Evolutionary conservation across 805 yeast species (phyloP), one percentile per base, ranked within the genome.

Genomic region (Teunomyces funiuensis): DNA sequence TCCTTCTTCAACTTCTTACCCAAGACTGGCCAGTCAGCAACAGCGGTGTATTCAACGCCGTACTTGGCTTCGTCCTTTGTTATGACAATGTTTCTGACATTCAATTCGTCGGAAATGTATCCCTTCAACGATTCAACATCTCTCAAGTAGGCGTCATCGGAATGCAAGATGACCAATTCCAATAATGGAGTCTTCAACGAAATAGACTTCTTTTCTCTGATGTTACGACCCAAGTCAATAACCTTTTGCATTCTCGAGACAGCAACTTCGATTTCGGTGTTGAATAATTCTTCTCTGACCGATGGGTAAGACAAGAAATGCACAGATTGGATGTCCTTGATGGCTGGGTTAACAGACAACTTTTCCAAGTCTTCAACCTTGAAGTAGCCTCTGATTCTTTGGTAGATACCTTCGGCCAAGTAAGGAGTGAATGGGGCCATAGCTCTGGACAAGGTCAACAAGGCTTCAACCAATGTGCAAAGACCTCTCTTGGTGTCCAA

Each of bases 371-470:
- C 77, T 29, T 76, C 82, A 13, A 73, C 77, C n/a, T 77, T 65
- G 66, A 83, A 84, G 53, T 69, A 80, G 36, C 69, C 71, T 58
- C 74, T 79, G 69, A 93, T 70, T 65, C 79, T 82, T 61, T 80
- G 84, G 71, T 90, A 93, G 54, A 93, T 86, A 57, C 79, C 80
- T 59, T 93, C 99, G 37, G 98, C 75, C 65, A 95, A 75, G 77
- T 84, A 95, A 51, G 99, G 99, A 40, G 98, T 90, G 72, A 93
- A 93, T 51, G 99, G 99, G 44, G 98, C 98, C 97, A 93, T 91
- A 37, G 96, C 95, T 63, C 97, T 82, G 39, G 81, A 84, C 58
- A 93, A 81, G 34, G 88, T 88, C 65, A 86, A 85, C 54, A 90
- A 74, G 25, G 93, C 96, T 63, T 89, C 96, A 43, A 90, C 82